Percentiles rank a stretch among this genome's conserved stretches.
These are phyloP conservation scores for Aspergillus versicolor DNA, from an alignment of 2,329 filamentous ascomycete genomes.

Conservation along the genomic window DNA sequence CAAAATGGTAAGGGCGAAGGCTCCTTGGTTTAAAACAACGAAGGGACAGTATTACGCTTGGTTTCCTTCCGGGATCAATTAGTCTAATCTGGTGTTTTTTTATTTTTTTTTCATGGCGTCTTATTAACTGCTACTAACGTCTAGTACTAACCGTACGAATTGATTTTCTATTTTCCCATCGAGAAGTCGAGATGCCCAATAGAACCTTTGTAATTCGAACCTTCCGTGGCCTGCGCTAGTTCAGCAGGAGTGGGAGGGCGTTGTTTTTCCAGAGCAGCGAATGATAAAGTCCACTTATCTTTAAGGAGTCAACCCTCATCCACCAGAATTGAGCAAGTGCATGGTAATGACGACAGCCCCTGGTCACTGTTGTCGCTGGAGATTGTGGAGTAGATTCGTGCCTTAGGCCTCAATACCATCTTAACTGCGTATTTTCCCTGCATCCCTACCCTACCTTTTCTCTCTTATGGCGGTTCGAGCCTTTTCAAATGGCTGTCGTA, in stretches of 20 bases:
- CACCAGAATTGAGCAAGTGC: not conserved
- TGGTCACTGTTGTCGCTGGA: not conserved
- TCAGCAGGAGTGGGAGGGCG: not conserved
- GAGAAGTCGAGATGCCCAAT: not conserved
- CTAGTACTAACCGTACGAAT: not conserved
- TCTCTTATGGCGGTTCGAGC: not conserved
- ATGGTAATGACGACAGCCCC: not conserved
- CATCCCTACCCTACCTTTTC: not conserved
- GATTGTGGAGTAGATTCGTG: not conserved
- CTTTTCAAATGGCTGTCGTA: not conserved
- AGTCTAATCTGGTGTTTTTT: not conserved
- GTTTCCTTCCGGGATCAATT: not conserved
- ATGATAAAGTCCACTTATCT: not conserved
- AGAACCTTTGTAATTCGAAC: not conserved
- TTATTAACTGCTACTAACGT: not conserved
- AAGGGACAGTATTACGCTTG: not conserved
- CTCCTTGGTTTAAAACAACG: not conserved
- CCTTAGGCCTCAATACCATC: not conserved
- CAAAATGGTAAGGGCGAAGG: conserved; percentile 1
- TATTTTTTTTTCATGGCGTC: not conserved
- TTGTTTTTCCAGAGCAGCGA: not conserved
- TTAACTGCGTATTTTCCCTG: not conserved
- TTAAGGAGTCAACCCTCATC: not conserved
- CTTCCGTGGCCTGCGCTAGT: not conserved
- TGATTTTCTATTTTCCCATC: not conserved